Percentiles rank a stretch among this genome's conserved stretches.
These are phyloP conservation scores for Arxiozyma telluris DNA, from an alignment of 1,139 yeast genomes.

Conservation along the genomic window DNA sequence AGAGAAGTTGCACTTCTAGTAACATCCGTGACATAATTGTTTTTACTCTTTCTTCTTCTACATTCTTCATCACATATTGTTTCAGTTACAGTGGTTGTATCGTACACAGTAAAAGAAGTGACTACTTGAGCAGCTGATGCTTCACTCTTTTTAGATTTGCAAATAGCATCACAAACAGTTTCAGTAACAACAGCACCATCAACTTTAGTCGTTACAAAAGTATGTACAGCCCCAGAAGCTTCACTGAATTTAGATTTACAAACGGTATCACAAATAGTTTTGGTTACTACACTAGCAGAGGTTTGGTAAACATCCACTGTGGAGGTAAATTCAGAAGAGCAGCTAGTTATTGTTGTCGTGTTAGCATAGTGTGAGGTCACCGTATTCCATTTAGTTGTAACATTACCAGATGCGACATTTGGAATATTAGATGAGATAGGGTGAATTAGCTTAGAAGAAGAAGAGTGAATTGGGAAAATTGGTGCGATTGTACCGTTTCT, in stretches of 20 bases:
- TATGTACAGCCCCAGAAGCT: background rate
- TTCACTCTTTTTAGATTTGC: background rate
- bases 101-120: background rate
- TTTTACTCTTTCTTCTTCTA: background rate
- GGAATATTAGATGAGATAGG: too few species aligned
- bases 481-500: too few species aligned
- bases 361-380: too few species aligned
- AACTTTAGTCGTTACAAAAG: too few species aligned
- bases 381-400: too few species aligned
- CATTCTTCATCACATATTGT: slow-evolving; percentile 1
- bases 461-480: too few species aligned
- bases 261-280: background rate
- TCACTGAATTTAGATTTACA: background rate
- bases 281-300: background rate
- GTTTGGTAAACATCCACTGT: too few species aligned
- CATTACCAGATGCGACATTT: too few species aligned
- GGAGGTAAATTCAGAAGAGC: background rate
- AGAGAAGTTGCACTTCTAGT: background rate
- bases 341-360: background rate
- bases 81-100: background rate
- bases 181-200: background rate
- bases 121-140: background rate
- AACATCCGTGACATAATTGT: background rate
- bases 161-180: background rate
- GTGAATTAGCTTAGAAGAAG: too few species aligned